Base-by-base conservation (phyloP, 1,284 basidiomycete species). In the Peniophora sp. region DNA sequence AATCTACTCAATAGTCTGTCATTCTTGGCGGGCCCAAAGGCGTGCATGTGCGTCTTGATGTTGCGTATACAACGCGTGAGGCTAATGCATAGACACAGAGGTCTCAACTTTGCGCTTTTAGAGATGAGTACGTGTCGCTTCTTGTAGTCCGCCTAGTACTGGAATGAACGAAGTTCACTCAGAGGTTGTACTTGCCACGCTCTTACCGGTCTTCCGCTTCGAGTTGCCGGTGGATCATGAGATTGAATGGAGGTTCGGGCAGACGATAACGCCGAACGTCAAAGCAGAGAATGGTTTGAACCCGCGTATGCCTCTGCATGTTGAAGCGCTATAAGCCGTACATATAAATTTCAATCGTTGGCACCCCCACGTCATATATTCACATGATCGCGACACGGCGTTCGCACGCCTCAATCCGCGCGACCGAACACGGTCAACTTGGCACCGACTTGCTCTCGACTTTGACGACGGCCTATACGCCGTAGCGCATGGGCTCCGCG, bases 31-130 rank as follows among this genome's bases (percentile, higher is more conserved):
- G 48, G 51, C 41, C 9, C 35, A 34, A 15, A 39, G 15, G 23
- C 42, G 3, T 49, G 47, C 47, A 39, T 49, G 47, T 49, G 15
- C 15, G 54, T 47, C 24, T 8, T 22, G 14, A 6, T 20, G 14
- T 17, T 8, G 15, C 6, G 8, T n/a, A 47, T 64, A 2, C n/a
- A n/a, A n/a, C n/a, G n/a, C n/a, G n/a, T n/a, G n/a, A n/a, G 12
- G 27, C 46, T 52, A 41, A 55, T 62, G 9, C 9, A 6, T 6
- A 15, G 14, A 15, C 41, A 22, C 14, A 54, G 53, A 17, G 53
- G 53, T 5, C 51, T 54, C 39, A 54, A 52, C 36, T 54, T 54
- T 41, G 51, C 51, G 9, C 50, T 52, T 22, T 39, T 54, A 3
- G 53, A 54, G 23, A 45, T 45, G 43, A 45, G 43, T 45, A 22